A percentile compares a stretch with the other conserved stretches of the same genome.
Evolutionary conservation across 495 filamentous ascomycete species (phyloP).

Genomic region (Trichoderma reesei): DNA sequence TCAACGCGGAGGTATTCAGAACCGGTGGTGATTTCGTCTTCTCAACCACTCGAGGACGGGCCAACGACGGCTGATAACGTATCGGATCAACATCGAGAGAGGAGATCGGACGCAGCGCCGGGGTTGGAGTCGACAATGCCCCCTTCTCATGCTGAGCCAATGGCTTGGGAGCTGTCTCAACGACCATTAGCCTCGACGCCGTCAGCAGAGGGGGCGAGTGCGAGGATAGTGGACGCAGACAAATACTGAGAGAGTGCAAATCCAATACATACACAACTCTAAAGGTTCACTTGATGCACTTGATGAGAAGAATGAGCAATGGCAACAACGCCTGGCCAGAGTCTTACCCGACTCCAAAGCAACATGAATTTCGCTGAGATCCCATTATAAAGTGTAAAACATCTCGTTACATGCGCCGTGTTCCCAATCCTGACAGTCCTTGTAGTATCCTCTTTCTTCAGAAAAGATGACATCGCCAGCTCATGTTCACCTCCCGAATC

Average conservation of each 20-base stretch:
- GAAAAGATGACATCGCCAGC: background rate
- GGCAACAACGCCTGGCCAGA: background rate
- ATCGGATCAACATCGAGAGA: background rate
- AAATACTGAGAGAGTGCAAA: background rate
- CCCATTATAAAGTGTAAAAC: background rate
- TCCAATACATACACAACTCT: background rate
- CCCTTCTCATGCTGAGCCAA: background rate
- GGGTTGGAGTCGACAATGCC: background rate
- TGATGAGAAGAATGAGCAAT: background rate
- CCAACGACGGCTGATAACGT: background rate
- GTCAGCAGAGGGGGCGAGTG: background rate
- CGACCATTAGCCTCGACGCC: background rate
- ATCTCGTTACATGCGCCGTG: background rate
- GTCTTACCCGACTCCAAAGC: background rate
- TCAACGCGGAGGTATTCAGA: conserved; percentile 3
- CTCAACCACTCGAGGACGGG: conserved; percentile 15
- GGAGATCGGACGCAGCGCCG: background rate
- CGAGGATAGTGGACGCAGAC: background rate
- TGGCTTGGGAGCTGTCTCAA: background rate
- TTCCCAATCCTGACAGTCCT: background rate
- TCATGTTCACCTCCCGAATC: background rate
- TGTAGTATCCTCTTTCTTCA: background rate
- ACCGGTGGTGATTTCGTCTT: conserved; percentile 15
- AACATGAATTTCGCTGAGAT: background rate
- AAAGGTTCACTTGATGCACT: background rate